These are phyloP conservation scores for Apiosordaria backusii DNA, from an alignment of 495 filamentous ascomycete genomes.

Conservation along the genomic window DNA sequence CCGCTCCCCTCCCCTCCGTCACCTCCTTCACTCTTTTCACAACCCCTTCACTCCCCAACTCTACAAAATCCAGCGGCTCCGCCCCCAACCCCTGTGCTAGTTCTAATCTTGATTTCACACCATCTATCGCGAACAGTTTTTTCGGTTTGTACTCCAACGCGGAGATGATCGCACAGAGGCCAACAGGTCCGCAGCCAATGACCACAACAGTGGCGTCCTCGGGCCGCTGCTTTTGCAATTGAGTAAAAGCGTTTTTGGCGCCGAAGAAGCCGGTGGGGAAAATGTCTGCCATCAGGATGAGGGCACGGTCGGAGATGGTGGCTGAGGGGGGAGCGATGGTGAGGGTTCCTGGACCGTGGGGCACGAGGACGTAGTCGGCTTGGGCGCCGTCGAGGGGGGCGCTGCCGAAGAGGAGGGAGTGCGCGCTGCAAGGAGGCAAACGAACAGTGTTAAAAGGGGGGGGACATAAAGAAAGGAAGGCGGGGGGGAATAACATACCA, in stretches of 20 bases:
- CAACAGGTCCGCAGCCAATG: slow-evolving; percentile 87
- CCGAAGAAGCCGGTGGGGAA: slow-evolving; percentile 88
- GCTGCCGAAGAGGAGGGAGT: slow-evolving; percentile 71
- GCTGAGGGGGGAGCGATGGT: slow-evolving; percentile 61
- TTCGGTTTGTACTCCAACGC: slow-evolving; percentile 76
- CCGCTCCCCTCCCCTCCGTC: slow-evolving; percentile 80
- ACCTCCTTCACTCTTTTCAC: slow-evolving; percentile 68
- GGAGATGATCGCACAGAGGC: slow-evolving; percentile 82
- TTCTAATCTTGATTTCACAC: slow-evolving; percentile 71
- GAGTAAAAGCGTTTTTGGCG: slow-evolving; percentile 74
- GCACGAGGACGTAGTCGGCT: slow-evolving; percentile 86
- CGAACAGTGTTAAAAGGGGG: no score
- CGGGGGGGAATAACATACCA: slow-evolving; percentile 30
- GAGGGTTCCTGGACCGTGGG: slow-evolving; percentile 77
- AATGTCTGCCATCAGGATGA: slow-evolving; percentile 90
- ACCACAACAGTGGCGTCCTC: slow-evolving; percentile 70
- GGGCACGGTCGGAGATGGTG: slow-evolving; percentile 68
- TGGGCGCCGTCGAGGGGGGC: slow-evolving; percentile 76
- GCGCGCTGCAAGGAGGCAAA: slow-evolving; percentile 40
- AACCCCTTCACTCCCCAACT: slow-evolving; percentile 57
- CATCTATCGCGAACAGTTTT: slow-evolving; percentile 82
- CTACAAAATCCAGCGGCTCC: slow-evolving; percentile 78
- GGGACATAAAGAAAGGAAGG: no score
- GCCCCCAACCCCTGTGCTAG: slow-evolving; percentile 75
- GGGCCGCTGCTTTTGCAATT: slow-evolving; percentile 57